These are phyloP conservation scores for Platanus orientalis DNA, from an alignment of 164 flowering plant genomes.

Conservation along the genomic window DNA sequence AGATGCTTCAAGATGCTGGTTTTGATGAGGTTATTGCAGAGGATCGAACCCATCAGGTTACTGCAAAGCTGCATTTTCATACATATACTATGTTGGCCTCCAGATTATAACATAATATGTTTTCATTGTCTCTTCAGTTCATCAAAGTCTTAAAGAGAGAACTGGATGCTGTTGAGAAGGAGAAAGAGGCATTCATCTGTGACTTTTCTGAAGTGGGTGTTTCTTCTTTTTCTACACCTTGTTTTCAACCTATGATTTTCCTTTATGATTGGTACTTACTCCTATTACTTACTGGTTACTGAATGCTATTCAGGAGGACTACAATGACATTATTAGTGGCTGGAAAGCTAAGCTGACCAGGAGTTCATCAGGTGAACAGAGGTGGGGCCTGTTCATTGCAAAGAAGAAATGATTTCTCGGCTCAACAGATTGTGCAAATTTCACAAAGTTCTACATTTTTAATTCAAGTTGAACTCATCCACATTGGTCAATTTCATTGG, in stretches of 20 bases:
- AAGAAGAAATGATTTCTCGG: conserved; percentile 45
- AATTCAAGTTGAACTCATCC: too few relatives aligned
- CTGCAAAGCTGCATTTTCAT: too few relatives aligned
- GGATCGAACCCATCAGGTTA: conserved; percentile 91
- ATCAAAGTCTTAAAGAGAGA: conserved; percentile 66
- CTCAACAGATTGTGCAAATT: too few relatives aligned
- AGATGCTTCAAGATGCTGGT: conserved; percentile 99
- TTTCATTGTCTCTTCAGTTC: conserved; percentile 50
- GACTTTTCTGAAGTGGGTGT: conserved; percentile 75
- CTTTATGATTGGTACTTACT: not conserved
- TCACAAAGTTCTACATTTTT: too few relatives aligned
- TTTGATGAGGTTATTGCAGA: conserved; percentile 78
- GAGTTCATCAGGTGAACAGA: conserved; percentile 81
- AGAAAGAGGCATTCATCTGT: conserved; percentile 56
- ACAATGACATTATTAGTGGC: conserved; percentile 76
- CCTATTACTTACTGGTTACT: not conserved
- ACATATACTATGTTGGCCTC: too few relatives aligned
- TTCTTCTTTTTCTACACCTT: not conserved
- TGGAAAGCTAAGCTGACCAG: conserved; percentile 87
- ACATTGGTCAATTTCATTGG: too few relatives aligned
- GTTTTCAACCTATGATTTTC: not conserved
- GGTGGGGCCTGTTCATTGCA: conserved; percentile 94
- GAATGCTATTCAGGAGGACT: conserved; percentile 60
- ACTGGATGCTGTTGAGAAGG: conserved; percentile 57
- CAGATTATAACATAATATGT: conserved; percentile 3